phyloP scores from a whole-genome alignment of 2,329 filamentous ascomycete genomes.

The Truncatella angustata region DNA sequence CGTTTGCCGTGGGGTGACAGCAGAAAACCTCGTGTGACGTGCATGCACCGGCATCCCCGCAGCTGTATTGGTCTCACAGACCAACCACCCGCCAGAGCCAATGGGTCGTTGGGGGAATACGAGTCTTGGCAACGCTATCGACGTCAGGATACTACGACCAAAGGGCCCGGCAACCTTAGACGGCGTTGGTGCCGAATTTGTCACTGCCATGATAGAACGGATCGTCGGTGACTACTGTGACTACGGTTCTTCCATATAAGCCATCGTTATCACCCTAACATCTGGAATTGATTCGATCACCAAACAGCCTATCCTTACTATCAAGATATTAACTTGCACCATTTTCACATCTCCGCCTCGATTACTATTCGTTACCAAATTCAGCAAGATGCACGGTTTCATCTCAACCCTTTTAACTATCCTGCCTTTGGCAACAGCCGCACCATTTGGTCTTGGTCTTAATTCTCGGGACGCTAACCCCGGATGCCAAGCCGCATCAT shows the following conservation, averaged over 20 bases:
- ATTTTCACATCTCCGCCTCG: background rate
- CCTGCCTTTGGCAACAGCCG: constrained; percentile 25
- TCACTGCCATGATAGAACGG: background rate
- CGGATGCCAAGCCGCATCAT: constrained; percentile 32
- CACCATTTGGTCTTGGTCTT: constrained; percentile 18
- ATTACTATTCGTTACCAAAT: constrained; percentile 1
- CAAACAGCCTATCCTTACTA: background rate
- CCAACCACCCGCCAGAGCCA: constrained; percentile 1
- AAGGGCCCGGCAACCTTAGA: background rate
- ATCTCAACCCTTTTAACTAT: constrained; percentile 22
- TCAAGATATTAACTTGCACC: background rate
- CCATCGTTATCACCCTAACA: no score
- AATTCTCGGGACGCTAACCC: constrained; percentile 20
- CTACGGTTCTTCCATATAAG: no score
- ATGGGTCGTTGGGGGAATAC: background rate
- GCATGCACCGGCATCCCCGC: background rate
- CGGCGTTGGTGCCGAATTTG: background rate
- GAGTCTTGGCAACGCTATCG: constrained; percentile 2
- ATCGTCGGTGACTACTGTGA: no score
- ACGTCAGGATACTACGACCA: constrained; percentile 5
- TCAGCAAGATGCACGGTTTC: constrained; percentile 22
- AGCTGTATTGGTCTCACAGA: background rate
- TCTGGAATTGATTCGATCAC: no score
- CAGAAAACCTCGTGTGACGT: constrained; percentile 2
- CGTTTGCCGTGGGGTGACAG: background rate